phyloP scores from a whole-genome alignment of 345 rosid species.

The Raphanus sativus region DNA sequence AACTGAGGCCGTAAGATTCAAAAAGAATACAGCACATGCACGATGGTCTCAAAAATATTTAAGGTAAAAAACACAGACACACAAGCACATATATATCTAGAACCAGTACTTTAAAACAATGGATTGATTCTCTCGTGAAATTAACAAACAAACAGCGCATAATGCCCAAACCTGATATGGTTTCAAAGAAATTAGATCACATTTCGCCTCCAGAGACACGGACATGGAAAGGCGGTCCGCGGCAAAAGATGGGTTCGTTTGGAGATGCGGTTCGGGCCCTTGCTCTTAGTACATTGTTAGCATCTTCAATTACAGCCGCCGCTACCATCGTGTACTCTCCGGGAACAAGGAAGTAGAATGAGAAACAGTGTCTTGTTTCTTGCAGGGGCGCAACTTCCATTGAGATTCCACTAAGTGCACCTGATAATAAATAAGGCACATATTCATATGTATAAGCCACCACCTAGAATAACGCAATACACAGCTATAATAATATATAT shows the following conservation, averaged over 20 bases:
- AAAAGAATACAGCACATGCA: not conserved
- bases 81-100: slow-evolving; percentile 1
- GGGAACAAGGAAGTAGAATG: slow-evolving; percentile 83
- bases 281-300: slow-evolving; percentile 80
- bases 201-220: slow-evolving; percentile 67
- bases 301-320: slow-evolving; percentile 83
- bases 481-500: too few relatives aligned
- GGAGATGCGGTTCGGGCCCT: slow-evolving; percentile 69
- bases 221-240: slow-evolving; percentile 90
- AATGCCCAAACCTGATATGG: slow-evolving; percentile 4
- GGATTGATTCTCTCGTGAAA: not conserved
- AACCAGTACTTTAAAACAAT: not conserved
- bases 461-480: not conserved
- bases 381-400: slow-evolving; percentile 77
- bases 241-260: slow-evolving; percentile 87
- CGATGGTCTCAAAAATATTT: not conserved
- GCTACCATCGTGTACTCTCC: slow-evolving; percentile 92
- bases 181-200: slow-evolving; percentile 6
- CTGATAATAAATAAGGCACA: slow-evolving; percentile 35
- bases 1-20: slow-evolving; percentile 22
- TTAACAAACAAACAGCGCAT: not conserved
- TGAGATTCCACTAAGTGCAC: slow-evolving; percentile 69
- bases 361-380: slow-evolving; percentile 73
- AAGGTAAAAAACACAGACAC: not conserved
- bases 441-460: slow-evolving; percentile 3